Percentiles rank a stretch among this genome's conserved stretches.
Conservation (phyloP, 352 stramenopile species). For the Phytophthora cactorum region DNA sequence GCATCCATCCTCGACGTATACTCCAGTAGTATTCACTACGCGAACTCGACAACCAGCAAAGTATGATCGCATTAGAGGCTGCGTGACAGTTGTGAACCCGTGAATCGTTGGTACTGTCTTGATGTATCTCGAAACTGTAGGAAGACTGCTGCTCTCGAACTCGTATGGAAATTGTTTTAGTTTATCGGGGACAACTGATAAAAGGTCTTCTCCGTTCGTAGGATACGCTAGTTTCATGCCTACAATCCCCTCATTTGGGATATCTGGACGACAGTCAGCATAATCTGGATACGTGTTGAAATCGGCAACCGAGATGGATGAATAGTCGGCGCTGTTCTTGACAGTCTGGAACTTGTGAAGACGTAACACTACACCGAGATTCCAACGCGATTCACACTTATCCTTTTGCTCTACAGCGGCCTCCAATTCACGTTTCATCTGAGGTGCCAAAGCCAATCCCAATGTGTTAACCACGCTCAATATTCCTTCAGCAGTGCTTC, state of each 20-base stretch:
- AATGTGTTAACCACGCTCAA: constrained; percentile 21
- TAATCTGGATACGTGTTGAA: constrained; percentile 37
- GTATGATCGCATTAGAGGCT: constrained; percentile 31
- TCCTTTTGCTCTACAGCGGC: constrained; percentile 24
- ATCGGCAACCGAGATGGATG: constrained; percentile 31
- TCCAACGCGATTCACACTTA: constrained; percentile 24
- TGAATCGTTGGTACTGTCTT: constrained; percentile 27
- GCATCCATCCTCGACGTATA: constrained; percentile 34
- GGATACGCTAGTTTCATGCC: constrained; percentile 15
- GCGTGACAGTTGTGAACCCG: constrained; percentile 18
- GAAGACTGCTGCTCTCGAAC: constrained; percentile 22
- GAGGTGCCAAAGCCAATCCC: constrained; percentile 14
- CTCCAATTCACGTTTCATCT: constrained; percentile 27
- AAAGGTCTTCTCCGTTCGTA: constrained; percentile 23
- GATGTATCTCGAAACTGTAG: constrained; percentile 27
- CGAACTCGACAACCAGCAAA: constrained; percentile 32
- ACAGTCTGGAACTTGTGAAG: constrained; percentile 34
- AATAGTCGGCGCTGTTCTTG: constrained; percentile 22
- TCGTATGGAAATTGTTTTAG: constrained; percentile 32
- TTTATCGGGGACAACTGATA: constrained; percentile 22
- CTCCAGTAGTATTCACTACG: constrained; percentile 28
- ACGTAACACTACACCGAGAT: constrained; percentile 24
- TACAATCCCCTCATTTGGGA: constrained; percentile 29
- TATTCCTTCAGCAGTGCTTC: constrained; percentile 4
- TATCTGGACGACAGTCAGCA: constrained; percentile 27